Evolutionary conservation across 2,329 filamentous ascomycete genomes (phyloP).

Genomic region (Blastomyces percursus): DNA sequence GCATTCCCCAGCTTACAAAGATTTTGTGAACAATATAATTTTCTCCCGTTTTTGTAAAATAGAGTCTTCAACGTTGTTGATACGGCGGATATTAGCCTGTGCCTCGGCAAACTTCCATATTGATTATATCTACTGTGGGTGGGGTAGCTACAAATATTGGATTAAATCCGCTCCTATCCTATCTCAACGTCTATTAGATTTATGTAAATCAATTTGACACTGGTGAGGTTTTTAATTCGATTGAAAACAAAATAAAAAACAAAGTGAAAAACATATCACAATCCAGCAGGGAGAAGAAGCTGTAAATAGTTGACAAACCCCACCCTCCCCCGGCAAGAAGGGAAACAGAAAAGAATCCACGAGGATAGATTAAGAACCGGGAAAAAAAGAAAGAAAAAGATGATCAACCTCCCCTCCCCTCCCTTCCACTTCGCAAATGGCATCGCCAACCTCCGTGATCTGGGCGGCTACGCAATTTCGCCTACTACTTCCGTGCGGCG

Average conservation of each 20-base stretch:
- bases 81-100: neutral
- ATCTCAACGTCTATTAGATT: neutral
- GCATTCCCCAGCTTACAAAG: too few species aligned
- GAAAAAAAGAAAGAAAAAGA: neutral
- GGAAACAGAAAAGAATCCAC: neutral
- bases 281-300: neutral
- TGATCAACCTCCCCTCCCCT: conserved; percentile 11
- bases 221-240: neutral
- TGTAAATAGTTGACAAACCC: neutral
- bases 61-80: neutral
- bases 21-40: too few species aligned
- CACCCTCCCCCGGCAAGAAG: neutral
- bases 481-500: conserved; percentile 36
- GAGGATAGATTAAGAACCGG: neutral
- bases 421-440: conserved; percentile 36
- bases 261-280: neutral
- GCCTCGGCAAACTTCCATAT: neutral
- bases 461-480: conserved; percentile 48
- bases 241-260: neutral
- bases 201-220: neutral
- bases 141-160: neutral
- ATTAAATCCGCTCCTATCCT: neutral
- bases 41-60: too few species aligned
- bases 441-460: conserved; percentile 57
- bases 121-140: neutral